phyloP scores from a whole-genome alignment of 306 rosid species.

The Ammopiptanthus mongolicus region DNA sequence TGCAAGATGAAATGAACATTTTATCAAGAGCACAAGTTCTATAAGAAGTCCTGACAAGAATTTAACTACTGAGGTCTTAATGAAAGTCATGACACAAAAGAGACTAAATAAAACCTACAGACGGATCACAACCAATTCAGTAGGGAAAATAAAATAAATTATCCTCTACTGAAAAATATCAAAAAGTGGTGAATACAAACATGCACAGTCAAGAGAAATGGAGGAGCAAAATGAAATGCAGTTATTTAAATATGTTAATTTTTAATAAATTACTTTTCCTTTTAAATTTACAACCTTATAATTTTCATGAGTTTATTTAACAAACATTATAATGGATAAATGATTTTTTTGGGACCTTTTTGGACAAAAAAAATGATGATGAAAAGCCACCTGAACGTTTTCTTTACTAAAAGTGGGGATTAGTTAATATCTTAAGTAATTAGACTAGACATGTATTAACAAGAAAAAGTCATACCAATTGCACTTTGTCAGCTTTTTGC shows the following conservation, averaged over 20 bases:
- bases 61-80: background rate
- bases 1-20: slow-evolving; percentile 39
- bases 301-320: background rate
- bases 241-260: background rate
- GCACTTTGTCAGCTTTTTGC: slow-evolving; percentile 77
- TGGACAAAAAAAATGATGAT: background rate
- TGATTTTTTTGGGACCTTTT: background rate
- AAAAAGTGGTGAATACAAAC: background rate
- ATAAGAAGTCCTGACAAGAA: background rate
- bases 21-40: slow-evolving; percentile 19
- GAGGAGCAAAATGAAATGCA: background rate
- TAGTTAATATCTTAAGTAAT: background rate
- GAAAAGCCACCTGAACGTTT: background rate
- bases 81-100: slow-evolving; percentile 2
- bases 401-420: background rate
- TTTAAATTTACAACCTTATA: background rate
- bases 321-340: background rate
- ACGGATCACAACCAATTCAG: slow-evolving; percentile 2
- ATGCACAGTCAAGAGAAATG: background rate
- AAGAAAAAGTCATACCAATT: slow-evolving; percentile 55
- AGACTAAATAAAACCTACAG: slow-evolving; percentile 4
- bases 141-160: background rate
- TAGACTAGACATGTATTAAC: background rate
- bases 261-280: background rate
- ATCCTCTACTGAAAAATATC: slow-evolving; percentile 3